These are phyloP conservation scores for Lipomyces spencermartinsiae DNA, from an alignment of 805 yeast species.

Conservation along the genomic window DNA sequence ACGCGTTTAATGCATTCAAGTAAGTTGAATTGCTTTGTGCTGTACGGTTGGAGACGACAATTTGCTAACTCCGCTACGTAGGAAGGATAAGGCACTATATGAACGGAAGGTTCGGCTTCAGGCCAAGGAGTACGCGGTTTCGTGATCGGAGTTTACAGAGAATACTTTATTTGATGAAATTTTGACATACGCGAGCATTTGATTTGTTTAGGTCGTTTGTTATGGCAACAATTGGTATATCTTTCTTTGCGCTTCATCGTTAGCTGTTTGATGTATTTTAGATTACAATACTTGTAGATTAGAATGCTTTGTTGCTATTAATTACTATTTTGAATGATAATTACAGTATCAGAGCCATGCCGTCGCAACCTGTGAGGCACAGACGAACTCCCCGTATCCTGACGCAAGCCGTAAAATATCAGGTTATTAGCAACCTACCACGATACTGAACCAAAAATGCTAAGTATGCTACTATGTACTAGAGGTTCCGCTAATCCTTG, in stretches of 20 bases:
- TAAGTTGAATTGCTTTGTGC: conserved; percentile 9
- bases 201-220: not conserved
- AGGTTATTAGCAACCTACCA: not conserved
- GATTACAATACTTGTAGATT: conserved; percentile 1
- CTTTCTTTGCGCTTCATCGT: not conserved
- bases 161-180: not conserved
- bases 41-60: not conserved
- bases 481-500: not conserved
- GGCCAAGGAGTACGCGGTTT: conserved; percentile 66
- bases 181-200: not conserved
- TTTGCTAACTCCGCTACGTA: conserved; percentile 42
- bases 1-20: conserved; percentile 80
- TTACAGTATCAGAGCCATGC: not conserved
- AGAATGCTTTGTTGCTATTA: not conserved
- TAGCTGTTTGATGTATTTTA: not conserved
- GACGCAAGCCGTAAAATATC: too few relatives aligned
- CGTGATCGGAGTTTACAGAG: not conserved
- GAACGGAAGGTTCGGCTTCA: conserved; percentile 81
- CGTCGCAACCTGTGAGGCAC: too few relatives aligned
- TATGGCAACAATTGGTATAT: not conserved
- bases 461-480: not conserved
- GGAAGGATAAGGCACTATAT: conserved; percentile 70
- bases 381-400: too few relatives aligned
- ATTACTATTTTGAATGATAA: not conserved
- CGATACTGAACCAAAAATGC: not conserved